phyloP scores from a whole-genome alignment of 805 yeast genomes.

The Candida jianshihensis region DNA sequence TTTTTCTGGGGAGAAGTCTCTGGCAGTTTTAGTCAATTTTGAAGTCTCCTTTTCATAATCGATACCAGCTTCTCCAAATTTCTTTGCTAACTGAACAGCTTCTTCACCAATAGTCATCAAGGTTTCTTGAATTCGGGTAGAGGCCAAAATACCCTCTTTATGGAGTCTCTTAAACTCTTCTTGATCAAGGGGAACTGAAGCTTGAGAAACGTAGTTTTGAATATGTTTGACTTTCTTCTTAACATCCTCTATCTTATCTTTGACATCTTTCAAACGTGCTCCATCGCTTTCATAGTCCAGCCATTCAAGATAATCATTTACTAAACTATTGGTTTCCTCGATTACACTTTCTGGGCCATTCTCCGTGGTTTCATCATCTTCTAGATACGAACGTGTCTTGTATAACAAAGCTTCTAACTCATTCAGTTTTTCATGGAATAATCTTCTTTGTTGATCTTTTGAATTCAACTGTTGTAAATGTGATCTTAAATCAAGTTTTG shows the following conservation, averaged over 20 bases:
- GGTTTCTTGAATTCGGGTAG: constrained; percentile 36
- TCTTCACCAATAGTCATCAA: constrained; percentile 40
- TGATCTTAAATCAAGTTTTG: constrained; percentile 37
- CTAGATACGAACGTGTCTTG: constrained; percentile 53
- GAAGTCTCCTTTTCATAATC: constrained; percentile 47
- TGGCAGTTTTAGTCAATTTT: constrained; percentile 29
- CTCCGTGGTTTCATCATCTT: constrained; percentile 39
- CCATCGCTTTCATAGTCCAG: constrained; percentile 63
- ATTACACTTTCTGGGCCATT: constrained; percentile 36
- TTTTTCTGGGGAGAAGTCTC: constrained; percentile 21
- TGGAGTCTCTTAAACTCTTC: constrained; percentile 38
- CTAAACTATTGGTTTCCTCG: constrained; percentile 28
- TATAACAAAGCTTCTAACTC: constrained; percentile 69
- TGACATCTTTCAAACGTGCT: constrained; percentile 34
- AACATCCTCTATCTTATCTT: constrained; percentile 23
- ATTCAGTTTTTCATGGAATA: constrained; percentile 56
- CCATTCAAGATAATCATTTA: constrained; percentile 62
- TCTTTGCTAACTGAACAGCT: constrained; percentile 33
- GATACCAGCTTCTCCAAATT: constrained; percentile 37
- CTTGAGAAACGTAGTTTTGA: constrained; percentile 33
- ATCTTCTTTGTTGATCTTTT: constrained; percentile 47
- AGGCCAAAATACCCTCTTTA: constrained; percentile 33
- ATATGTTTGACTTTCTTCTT: constrained; percentile 25
- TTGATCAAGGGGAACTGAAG: constrained; percentile 39
- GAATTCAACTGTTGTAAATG: constrained; percentile 47